Evolutionary conservation across 495 filamentous ascomycete species (phyloP).

Genomic region (Penicillium pulvis): DNA sequence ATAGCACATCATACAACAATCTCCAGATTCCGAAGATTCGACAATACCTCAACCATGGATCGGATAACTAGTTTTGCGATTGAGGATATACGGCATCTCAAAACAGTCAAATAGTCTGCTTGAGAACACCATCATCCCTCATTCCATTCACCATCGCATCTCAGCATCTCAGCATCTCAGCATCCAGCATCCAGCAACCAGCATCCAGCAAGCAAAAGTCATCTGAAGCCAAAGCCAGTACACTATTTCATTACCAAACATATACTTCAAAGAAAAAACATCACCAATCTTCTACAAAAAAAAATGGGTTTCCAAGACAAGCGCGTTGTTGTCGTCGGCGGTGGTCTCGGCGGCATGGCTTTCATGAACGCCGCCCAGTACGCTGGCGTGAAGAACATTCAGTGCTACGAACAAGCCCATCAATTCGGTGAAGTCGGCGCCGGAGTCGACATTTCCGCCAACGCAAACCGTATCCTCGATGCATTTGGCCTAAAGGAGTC

Average conservation of each 20-base stretch:
- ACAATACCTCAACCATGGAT: not conserved
- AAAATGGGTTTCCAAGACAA: constrained; percentile 35
- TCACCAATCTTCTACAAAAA: not conserved
- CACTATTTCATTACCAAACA: not conserved
- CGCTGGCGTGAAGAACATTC: constrained; percentile 51
- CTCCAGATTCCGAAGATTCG: not conserved
- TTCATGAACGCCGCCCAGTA: constrained; percentile 49
- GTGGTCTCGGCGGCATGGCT: constrained; percentile 56
- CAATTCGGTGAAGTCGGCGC: constrained; percentile 58
- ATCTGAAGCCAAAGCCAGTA: not conserved
- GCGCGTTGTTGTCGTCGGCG: constrained; percentile 57
- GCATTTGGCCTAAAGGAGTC: constrained; percentile 31
- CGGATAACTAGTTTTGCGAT: not conserved
- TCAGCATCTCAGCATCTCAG: not conserved
- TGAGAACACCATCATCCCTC: not conserved
- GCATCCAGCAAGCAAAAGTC: not conserved
- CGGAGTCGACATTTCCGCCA: constrained; percentile 47
- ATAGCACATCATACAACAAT: not conserved
- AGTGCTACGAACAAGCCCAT: constrained; percentile 52
- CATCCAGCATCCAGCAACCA: not conserved
- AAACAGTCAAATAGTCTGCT: not conserved
- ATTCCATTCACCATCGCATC: constrained; percentile 1
- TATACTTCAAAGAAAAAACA: not conserved
- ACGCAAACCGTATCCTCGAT: constrained; percentile 33
- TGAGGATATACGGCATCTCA: not conserved